These are phyloP conservation scores for Afroboletus lepidellus DNA, from an alignment of 1,284 basidiomycete genomes.

Conservation along the genomic window DNA sequence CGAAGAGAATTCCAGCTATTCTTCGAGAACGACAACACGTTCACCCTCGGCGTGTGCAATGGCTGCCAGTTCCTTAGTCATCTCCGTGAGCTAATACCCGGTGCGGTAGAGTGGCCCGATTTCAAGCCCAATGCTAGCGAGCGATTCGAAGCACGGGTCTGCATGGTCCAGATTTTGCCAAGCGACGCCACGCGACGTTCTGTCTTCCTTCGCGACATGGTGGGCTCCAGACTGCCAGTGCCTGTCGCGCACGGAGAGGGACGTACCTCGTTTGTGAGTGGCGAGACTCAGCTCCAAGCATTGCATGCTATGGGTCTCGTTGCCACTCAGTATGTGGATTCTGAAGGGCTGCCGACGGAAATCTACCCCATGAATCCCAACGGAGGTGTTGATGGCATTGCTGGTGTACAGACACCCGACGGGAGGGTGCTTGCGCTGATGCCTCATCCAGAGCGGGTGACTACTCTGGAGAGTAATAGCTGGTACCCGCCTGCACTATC, in stretches of 20 bases:
- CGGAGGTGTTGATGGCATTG: constrained; percentile 84
- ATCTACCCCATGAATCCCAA: constrained; percentile 95
- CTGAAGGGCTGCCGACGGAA: constrained; percentile 62
- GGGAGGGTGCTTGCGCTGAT: constrained; percentile 92
- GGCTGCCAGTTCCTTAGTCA: constrained; percentile 97
- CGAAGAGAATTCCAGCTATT: constrained; percentile 78
- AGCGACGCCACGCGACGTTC: constrained; percentile 55
- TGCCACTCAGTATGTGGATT: constrained; percentile 79
- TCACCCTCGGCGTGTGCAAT: constrained; percentile 95
- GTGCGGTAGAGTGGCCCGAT: constrained; percentile 82
- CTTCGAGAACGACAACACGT: constrained; percentile 80
- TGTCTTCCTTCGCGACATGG: constrained; percentile 90
- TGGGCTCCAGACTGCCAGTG: constrained; percentile 83
- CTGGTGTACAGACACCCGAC: constrained; percentile 83
- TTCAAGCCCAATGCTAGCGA: constrained; percentile 90
- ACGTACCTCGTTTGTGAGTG: constrained; percentile 66
- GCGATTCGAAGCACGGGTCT: constrained; percentile 88
- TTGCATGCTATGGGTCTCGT: constrained; percentile 56
- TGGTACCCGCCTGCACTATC: constrained; percentile 70
- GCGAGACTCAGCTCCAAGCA: constrained; percentile 38
- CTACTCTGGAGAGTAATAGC: constrained; percentile 77
- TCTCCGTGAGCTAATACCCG: constrained; percentile 85
- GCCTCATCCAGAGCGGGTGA: constrained; percentile 91
- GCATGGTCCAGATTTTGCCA: constrained; percentile 75
- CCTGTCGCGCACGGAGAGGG: constrained; percentile 98